phyloP scores from a whole-genome alignment of 1,284 basidiomycete genomes.

The Cystobasidium pallidum region DNA sequence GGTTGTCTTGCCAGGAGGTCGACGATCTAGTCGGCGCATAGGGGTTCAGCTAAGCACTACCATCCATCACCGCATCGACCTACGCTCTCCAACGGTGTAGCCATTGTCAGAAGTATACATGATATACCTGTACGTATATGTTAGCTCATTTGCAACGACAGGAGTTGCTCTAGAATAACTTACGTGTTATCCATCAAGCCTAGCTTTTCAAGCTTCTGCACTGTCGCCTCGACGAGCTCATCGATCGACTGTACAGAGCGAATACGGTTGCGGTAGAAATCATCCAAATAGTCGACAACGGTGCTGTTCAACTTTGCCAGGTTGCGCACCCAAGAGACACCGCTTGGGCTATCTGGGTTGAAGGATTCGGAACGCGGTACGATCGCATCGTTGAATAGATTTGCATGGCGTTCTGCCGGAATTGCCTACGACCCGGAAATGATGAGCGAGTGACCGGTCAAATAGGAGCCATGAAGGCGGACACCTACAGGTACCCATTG shows the following conservation, averaged over 20 bases:
- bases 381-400: slow-evolving; percentile 50
- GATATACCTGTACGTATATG: slow-evolving; percentile 4
- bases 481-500: slow-evolving; percentile 42
- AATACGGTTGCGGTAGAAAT: slow-evolving; percentile 54
- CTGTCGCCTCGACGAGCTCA: slow-evolving; percentile 54
- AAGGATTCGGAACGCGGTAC: slow-evolving; percentile 47
- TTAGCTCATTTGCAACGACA: neutral
- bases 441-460: too few species aligned
- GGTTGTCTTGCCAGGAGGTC: slow-evolving; percentile 55
- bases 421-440: neutral
- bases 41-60: too few species aligned
- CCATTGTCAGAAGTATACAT: slow-evolving; percentile 54
- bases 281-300: slow-evolving; percentile 54
- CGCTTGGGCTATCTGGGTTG: slow-evolving; percentile 51
- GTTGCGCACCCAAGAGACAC: slow-evolving; percentile 53
- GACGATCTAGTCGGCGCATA: slow-evolving; percentile 48
- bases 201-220: slow-evolving; percentile 51
- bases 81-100: slow-evolving; percentile 49
- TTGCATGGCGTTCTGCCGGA: slow-evolving; percentile 49
- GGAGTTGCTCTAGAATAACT: slow-evolving; percentile 25
- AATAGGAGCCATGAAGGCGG: too few species aligned
- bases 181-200: slow-evolving; percentile 55
- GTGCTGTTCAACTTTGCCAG: slow-evolving; percentile 53
- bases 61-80: neutral
- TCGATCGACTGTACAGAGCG: slow-evolving; percentile 54